These are phyloP conservation scores for Sporodiniella umbellata DNA, from an alignment of 371 early-diverging fungal species.

Conservation along the genomic window DNA sequence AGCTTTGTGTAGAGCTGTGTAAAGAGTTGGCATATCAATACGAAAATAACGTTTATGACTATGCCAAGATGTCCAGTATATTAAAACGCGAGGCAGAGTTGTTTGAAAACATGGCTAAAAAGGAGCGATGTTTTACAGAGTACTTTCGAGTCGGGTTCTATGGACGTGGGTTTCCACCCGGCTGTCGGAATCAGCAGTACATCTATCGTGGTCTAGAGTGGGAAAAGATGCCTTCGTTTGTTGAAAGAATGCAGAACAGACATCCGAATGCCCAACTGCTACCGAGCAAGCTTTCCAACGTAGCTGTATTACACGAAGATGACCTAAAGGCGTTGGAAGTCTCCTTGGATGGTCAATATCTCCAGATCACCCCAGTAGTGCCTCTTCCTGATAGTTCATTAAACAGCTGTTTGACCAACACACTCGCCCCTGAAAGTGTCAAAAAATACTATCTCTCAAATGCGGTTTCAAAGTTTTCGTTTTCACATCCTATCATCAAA, in stretches of 20 bases:
- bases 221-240: slow-evolving; percentile 75
- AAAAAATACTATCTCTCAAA: slow-evolving; percentile 64
- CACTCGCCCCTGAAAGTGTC: slow-evolving; percentile 42
- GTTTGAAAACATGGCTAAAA: slow-evolving; percentile 53
- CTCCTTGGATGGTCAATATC: slow-evolving; percentile 54
- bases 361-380: slow-evolving; percentile 71
- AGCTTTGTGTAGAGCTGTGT: slow-evolving; percentile 63
- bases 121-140: slow-evolving; percentile 63
- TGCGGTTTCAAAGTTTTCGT: slow-evolving; percentile 63
- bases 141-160: slow-evolving; percentile 81
- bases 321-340: slow-evolving; percentile 47
- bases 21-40: slow-evolving; percentile 62
- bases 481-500: slow-evolving; percentile 53
- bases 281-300: slow-evolving; percentile 34
- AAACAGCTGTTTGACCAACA: slow-evolving; percentile 25
- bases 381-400: slow-evolving; percentile 51
- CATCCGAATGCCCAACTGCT: slow-evolving; percentile 64
- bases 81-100: slow-evolving; percentile 57
- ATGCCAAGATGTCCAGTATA: slow-evolving; percentile 51
- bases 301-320: slow-evolving; percentile 36
- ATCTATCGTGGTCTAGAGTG: slow-evolving; percentile 72
- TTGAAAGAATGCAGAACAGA: slow-evolving; percentile 68
- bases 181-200: slow-evolving; percentile 64
- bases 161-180: slow-evolving; percentile 61
- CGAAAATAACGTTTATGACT: slow-evolving; percentile 54